Evolutionary conservation across 2,329 filamentous ascomycete genomes (phyloP), one percentile per base, ranked within the genome.

Genomic region (Hypomyces perniciosus): DNA sequence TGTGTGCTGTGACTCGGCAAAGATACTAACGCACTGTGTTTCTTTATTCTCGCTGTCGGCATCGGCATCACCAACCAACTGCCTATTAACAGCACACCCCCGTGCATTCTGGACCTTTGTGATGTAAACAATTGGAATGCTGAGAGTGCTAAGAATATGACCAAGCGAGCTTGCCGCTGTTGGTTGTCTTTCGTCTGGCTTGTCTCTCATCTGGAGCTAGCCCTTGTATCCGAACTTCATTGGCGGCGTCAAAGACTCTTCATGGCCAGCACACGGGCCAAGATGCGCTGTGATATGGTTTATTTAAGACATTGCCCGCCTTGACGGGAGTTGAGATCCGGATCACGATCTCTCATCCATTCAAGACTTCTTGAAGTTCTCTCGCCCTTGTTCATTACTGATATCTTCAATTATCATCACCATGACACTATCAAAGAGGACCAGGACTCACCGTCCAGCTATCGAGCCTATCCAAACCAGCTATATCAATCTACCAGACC

Each of bases 21-120:
- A 42, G 39, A 42, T 13, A 28, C 27, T 10, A 12, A 27, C 27
- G 39, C 39, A 26, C 39, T 42, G 39, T 42, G 39, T 28, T 42
- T 28, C 39, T 42, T 42, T 42, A 20, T 42, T 42, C 39, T 20
- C 13, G 13, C 13, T 42, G 20, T 20, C 33, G 7, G 30, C 27
- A 46, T 44, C 38, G 39, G 27, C 44, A 39, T 48, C 44, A 44
- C 44, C 45, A 39, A 52, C 45, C 9, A 35, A 31, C 39, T 34
- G 43, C 30, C 30, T 43, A 9, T 41, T 40, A 34, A 6, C 28
- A 6, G 27, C n/a, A 29, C 48, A 37, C 34, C 48, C 49, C 38
- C 49, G 39, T 44, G 35, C 43, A 9, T 20, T 27, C 45, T 13
- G 27, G 9, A 26, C 13, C 39, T 51, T 47, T 51, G 49, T 47